phyloP scores from a whole-genome alignment of 2,329 filamentous ascomycete genomes.

The Colletotrichum simmondsii region DNA sequence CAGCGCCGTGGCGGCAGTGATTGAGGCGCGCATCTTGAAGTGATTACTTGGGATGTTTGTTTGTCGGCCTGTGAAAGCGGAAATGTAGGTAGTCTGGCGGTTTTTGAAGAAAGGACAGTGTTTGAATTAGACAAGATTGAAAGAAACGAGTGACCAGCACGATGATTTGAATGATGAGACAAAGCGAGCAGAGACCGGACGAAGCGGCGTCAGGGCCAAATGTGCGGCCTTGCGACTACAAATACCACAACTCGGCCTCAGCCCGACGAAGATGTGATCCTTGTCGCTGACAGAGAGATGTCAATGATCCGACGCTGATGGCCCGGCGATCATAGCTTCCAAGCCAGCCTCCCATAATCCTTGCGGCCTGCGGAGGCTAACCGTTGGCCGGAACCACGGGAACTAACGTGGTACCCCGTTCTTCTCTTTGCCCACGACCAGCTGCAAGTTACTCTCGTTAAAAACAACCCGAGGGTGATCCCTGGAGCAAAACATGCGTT shows the following conservation, averaged over 20 bases:
- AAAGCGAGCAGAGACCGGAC: slow-evolving; percentile 14
- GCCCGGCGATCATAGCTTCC: slow-evolving; percentile 22
- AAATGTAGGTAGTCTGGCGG: neutral
- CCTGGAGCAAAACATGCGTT: slow-evolving; percentile 18
- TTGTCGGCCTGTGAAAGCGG: neutral
- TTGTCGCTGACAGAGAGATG: neutral
- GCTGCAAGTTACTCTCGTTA: neutral
- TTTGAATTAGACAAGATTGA: neutral
- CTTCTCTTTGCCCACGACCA: neutral
- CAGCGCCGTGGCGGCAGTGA: slow-evolving; percentile 31
- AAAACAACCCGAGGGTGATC: slow-evolving; percentile 4
- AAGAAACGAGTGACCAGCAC: slow-evolving; percentile 35
- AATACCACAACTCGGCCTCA: slow-evolving; percentile 15
- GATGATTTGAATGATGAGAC: neutral
- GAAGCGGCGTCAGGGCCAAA: neutral
- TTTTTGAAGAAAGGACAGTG: slow-evolving; percentile 1
- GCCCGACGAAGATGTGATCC: neutral
- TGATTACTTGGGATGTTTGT: neutral
- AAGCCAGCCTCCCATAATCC: neutral
- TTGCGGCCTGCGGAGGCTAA: neutral
- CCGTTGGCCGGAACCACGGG: slow-evolving; percentile 2
- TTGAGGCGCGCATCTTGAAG: slow-evolving; percentile 30
- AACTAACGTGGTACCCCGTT: slow-evolving; percentile 2
- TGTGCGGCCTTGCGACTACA: slow-evolving; percentile 18
- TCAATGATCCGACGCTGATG: slow-evolving; percentile 15